Percentiles rank a stretch among this genome's conserved stretches.
phyloP scores from a whole-genome alignment of 225 moss, liverwort and hornwort species.

The Pseudoscleropodium purum region DNA sequence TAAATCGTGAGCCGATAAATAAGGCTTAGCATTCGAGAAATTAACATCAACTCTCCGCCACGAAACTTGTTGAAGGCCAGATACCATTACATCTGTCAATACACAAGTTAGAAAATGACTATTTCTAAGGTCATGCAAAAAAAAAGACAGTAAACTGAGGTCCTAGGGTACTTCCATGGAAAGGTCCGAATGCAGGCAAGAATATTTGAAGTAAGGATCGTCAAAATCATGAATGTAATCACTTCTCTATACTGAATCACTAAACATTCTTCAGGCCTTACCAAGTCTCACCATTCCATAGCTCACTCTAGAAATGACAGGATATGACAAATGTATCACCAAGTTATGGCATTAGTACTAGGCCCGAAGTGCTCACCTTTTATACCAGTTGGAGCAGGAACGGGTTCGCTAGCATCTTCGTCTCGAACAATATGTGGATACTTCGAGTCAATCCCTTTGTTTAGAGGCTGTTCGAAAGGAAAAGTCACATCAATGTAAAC shows the following conservation, averaged over 20 bases:
- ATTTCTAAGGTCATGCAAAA: background rate
- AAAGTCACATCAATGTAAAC: background rate
- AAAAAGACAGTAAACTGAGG: background rate
- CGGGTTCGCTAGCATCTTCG: conserved; percentile 10
- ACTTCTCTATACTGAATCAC: background rate
- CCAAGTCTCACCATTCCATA: background rate
- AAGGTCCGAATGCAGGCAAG: background rate
- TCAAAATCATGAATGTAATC: background rate
- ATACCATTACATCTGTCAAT: conserved; percentile 30
- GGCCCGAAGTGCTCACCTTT: conserved; percentile 20
- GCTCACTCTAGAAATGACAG: background rate
- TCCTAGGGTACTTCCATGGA: background rate
- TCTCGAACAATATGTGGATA: conserved; percentile 38
- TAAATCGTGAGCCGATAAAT: conserved; percentile 31
- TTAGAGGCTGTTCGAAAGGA: background rate
- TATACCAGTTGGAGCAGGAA: background rate
- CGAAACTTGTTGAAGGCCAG: conserved; percentile 35
- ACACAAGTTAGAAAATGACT: background rate
- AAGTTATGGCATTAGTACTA: background rate
- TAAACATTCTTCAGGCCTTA: background rate
- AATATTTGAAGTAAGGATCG: background rate
- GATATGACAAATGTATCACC: background rate
- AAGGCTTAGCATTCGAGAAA: conserved; percentile 4
- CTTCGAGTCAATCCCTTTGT: background rate
- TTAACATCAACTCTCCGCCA: conserved; percentile 50